Evolutionary conservation across 371 early-diverging fungal species (phyloP).

Genomic region (Cokeromyces recurvatus): DNA sequence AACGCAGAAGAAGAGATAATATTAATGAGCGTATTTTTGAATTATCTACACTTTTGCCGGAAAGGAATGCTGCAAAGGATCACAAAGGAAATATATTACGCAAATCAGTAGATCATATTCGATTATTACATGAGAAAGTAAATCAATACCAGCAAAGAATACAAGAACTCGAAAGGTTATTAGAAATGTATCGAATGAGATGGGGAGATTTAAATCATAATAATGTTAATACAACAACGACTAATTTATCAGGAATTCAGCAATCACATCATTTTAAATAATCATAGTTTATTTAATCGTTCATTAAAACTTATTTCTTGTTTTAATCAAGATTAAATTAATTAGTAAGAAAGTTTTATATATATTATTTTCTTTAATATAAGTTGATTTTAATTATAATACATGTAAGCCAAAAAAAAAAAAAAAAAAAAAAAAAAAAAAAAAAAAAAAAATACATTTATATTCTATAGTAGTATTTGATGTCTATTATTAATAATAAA

Average conservation of each 20-base stretch:
- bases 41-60: conserved; percentile 38
- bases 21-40: conserved; percentile 92
- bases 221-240: conserved; percentile 2
- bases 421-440: too few species aligned
- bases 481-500: too few species aligned
- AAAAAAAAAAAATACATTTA: too few species aligned
- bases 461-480: too few species aligned
- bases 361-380: too few species aligned
- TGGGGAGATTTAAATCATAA: conserved; percentile 8
- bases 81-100: conserved; percentile 81
- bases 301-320: too few species aligned
- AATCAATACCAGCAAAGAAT: conserved; percentile 55
- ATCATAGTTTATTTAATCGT: not conserved
- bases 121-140: conserved; percentile 55
- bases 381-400: too few species aligned
- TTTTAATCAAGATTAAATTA: too few species aligned
- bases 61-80: conserved; percentile 54
- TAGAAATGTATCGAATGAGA: conserved; percentile 27
- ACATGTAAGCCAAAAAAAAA: too few species aligned
- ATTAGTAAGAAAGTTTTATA: too few species aligned
- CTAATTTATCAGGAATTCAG: too few species aligned
- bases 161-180: conserved; percentile 59
- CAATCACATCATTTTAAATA: conserved; percentile 1
- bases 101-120: conserved; percentile 86
- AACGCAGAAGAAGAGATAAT: conserved; percentile 89